These are phyloP conservation scores for Trichoderma orchidacearum DNA, from an alignment of 495 filamentous ascomycete species.

Conservation along the genomic window DNA sequence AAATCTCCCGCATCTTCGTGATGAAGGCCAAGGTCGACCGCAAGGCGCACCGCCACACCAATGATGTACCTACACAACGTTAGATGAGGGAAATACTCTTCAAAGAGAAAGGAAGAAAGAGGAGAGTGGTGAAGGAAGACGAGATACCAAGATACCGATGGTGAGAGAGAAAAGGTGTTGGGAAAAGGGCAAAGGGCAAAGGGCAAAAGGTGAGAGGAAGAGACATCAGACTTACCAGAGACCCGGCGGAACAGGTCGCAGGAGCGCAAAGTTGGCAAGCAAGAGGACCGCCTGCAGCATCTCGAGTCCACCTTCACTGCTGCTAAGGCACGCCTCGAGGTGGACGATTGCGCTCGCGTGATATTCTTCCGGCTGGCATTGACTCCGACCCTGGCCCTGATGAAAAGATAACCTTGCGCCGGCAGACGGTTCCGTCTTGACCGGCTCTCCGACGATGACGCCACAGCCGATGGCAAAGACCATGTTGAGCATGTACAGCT, in stretches of 20 bases:
- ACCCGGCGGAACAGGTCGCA: slow-evolving; percentile 83
- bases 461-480: slow-evolving; percentile 95
- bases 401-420: slow-evolving; percentile 12
- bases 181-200: too few species aligned
- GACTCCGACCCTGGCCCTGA: slow-evolving; percentile 19
- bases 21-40: slow-evolving; percentile 84
- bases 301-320: slow-evolving; percentile 67
- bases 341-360: slow-evolving; percentile 89
- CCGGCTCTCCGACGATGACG: slow-evolving; percentile 61
- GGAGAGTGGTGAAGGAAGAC: too few species aligned
- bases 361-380: slow-evolving; percentile 87
- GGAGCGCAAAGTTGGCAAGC: slow-evolving; percentile 77
- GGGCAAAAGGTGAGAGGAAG: too few species aligned
- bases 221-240: slow-evolving; percentile 57
- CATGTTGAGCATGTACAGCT: slow-evolving; percentile 88
- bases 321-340: slow-evolving; percentile 72
- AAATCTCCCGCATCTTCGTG: slow-evolving; percentile 78
- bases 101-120: too few species aligned
- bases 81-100: too few species aligned
- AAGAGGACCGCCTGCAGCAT: slow-evolving; percentile 86
- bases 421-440: slow-evolving; percentile 15
- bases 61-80: slow-evolving; percentile 63
- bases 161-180: too few species aligned
- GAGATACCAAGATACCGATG: too few species aligned
- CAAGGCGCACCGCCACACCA: slow-evolving; percentile 78